Conservation (phyloP, 2,329 filamentous ascomycete genomes). For the Nothomitra cinnamomea region DNA sequence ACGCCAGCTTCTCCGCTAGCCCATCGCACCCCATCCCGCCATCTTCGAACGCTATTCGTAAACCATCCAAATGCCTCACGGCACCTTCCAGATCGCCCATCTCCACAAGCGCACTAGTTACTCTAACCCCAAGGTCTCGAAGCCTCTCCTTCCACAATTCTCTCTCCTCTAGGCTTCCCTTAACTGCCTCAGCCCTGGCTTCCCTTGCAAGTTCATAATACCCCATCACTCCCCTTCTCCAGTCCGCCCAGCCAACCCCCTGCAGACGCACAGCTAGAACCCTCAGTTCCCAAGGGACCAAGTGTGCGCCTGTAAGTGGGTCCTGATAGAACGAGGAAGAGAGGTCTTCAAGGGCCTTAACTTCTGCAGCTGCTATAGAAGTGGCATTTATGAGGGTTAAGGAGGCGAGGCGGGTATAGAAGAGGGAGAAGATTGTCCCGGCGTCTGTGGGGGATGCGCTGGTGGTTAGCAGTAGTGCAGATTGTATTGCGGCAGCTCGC, state of each 20-base stretch:
- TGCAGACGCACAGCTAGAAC: slow-evolving; percentile 71
- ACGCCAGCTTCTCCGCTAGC: slow-evolving; percentile 28
- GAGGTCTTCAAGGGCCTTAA: slow-evolving; percentile 43
- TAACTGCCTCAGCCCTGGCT: slow-evolving; percentile 43
- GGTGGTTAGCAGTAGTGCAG: slow-evolving; percentile 42
- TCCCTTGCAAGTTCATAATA: slow-evolving; percentile 79
- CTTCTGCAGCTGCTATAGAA: slow-evolving; percentile 39
- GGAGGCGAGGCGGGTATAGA: slow-evolving; percentile 69
- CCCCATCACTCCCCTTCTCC: slow-evolving; percentile 68
- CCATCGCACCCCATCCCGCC: slow-evolving; percentile 43
- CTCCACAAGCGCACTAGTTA: slow-evolving; percentile 40
- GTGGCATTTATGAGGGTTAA: slow-evolving; percentile 60
- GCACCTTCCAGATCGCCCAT: slow-evolving; percentile 81
- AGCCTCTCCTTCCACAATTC: slow-evolving; percentile 56
- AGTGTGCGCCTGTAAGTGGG: slow-evolving; percentile 36
- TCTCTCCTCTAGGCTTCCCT: slow-evolving; percentile 37
- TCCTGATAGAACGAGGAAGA: slow-evolving; percentile 38
- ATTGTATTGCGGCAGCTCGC: slow-evolving; percentile 55
- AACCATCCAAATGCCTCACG: slow-evolving; percentile 47
- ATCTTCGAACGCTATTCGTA: slow-evolving; percentile 28
- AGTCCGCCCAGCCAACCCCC: slow-evolving; percentile 71
- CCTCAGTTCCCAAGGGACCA: slow-evolving; percentile 78
- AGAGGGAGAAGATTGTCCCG: slow-evolving; percentile 51
- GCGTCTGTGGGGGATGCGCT: slow-evolving; percentile 40
- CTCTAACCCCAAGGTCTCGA: slow-evolving; percentile 52